phyloP scores from a whole-genome alignment of 208 protist species.

The Leishmania gerbilli region DNA sequence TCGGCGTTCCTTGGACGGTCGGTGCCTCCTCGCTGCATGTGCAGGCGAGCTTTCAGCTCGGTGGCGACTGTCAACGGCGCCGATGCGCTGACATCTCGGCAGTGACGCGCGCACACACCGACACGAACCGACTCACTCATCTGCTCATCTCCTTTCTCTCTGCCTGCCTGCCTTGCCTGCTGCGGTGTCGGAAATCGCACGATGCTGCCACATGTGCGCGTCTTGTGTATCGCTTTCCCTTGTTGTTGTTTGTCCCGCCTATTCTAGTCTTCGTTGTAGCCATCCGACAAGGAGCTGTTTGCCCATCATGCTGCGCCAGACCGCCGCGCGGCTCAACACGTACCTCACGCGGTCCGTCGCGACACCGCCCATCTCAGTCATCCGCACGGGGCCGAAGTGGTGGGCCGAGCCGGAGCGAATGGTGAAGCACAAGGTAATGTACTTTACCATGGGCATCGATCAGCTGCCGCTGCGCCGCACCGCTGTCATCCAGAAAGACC shows the following conservation, averaged over 20 bases:
- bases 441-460: conserved; percentile 90
- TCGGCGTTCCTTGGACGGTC: background rate
- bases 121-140: background rate
- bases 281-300: background rate
- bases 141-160: background rate
- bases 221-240: background rate
- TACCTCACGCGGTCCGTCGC: conserved; percentile 80
- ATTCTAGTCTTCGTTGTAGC: background rate
- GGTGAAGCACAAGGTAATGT: conserved; percentile 88
- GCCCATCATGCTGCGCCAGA: conserved; percentile 48
- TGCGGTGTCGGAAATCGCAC: background rate
- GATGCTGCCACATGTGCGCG: background rate
- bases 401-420: conserved; percentile 89
- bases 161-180: background rate
- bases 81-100: background rate
- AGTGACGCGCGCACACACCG: background rate
- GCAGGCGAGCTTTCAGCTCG: background rate
- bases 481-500: conserved; percentile 82
- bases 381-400: conserved; percentile 82
- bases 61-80: no score
- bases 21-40: background rate
- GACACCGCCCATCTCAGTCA: conserved; percentile 77
- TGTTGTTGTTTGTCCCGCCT: background rate
- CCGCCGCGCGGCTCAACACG: conserved; percentile 53
- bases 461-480: conserved; percentile 87